Evolutionary conservation across 345 rosid genomes (phyloP), one percentile per base, ranked within the genome.

Genomic region (Arabidopsis arenosa): DNA sequence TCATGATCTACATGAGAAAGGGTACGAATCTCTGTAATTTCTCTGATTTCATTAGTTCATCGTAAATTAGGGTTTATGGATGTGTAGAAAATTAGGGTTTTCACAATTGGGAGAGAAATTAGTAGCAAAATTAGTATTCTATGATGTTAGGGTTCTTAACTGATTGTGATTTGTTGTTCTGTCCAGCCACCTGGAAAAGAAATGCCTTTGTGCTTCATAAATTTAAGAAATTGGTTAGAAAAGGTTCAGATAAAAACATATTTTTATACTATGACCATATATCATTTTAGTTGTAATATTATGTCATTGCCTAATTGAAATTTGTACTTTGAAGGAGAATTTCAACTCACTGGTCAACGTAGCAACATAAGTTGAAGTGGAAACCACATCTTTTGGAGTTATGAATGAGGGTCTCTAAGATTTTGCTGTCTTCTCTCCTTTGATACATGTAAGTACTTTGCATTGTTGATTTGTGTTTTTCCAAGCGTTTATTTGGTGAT

Each of bases 321-420:
- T 13, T 73, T 10, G 30, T 43, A 63, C 70, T 80, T 66, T 74
- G 85, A 56, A 70, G 85, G 80, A 78, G 63, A 65, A 70, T 48
- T 70, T 77, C 73, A 72, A 82, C 72, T 80, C 68, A 26, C 36
- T 74, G 76, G 75, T 79, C 7, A 54, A 85, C 81, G 76, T 88
- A 57, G 80, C 86, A 60, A 65, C 80, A 63, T 89, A 87, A 74
- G 86, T 88, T 21, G 85, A 87, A 75, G 70, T 82, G 48, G 86
- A 85, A 66, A 77, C 78, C 47, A 75, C 77, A 35, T 75, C 83
- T 44, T 81, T 77, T n/a, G n/a, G n/a, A 21, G 83, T 90, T 70
- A 43, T 85, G 63, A 89, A 88, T 72, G 97, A 88, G 55, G 80
- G 76, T 83, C 88, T 88, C 73, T 88, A 80, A 71, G 82, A 74